Base-by-base conservation (phyloP, 73 alveolate genomes). In the Paramecium biaurelia region DNA sequence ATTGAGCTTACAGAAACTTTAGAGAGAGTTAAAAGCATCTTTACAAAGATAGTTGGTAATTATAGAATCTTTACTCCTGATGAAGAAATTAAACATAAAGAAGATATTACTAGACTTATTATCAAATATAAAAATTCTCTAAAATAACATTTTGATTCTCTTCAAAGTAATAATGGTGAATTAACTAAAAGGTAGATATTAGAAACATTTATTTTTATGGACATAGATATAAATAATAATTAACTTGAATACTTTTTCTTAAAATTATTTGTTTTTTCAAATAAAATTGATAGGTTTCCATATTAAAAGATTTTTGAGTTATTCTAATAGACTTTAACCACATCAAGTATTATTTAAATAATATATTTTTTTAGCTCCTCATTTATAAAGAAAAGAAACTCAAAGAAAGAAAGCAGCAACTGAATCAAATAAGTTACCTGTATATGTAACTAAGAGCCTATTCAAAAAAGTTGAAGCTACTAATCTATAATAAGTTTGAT, bases 201-300 rank as follows among this genome's bases (percentile, higher is more conserved):
- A 26, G 90, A 79, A 10, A 79, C 90, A n/a, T 79, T 79, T 79
- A 45, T 42, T n/a, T 79, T 79, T 79, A 79, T 79, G 90, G 90
- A 79, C 15, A 79, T 79, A 1, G 90, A 79, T 43, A 30, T 79
- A 9, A 45, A 79, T 21, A 24, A 79, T 41, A 3, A 15, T 12
- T 45, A 79, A 24, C 32, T 79, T 10, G 90, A 79, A 47, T 79
- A 41, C 74, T 79, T 79, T 47, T 79, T 79, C 47, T 79, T 79
- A 41, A 79, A 34, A 3, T 18, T 79, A 15, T 79, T 79, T 79
- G 90, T 42, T 24, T 30, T 79, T 43, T 79, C 90, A 12, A 79
- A 79, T 47, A 79, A 79, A 43, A 79, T 79, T 79, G 90, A 79
- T 79, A 41, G 72, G 18, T 79, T 79, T 34, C 90, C 90, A 43